phyloP scores from a whole-genome alignment of 495 filamentous ascomycete genomes.

The Aspergillus cavernicola region DNA sequence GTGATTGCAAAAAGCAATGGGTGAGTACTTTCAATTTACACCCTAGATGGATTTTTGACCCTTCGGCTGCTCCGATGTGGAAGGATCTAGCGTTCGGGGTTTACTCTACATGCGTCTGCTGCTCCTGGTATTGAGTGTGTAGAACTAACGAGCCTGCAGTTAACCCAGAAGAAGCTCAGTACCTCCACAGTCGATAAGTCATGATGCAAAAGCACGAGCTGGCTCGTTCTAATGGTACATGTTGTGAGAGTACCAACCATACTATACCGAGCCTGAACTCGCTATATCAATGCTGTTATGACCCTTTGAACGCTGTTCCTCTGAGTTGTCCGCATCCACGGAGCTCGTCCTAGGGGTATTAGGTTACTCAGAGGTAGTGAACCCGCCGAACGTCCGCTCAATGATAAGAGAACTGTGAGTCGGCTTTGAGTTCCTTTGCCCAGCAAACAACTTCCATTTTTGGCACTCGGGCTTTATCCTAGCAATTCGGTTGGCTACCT shows the following conservation, averaged over 20 bases:
- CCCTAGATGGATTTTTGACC: not conserved
- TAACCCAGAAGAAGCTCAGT: constrained; percentile 30
- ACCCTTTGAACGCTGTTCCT: not conserved
- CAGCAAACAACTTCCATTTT: constrained; percentile 10
- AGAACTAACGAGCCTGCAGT: constrained; percentile 20
- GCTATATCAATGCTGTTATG: not conserved
- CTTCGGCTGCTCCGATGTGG: not conserved
- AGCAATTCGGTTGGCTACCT: constrained; percentile 7
- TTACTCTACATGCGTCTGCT: not conserved
- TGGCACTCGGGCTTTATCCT: constrained; percentile 9
- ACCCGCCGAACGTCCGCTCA: not conserved
- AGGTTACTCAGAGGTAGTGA: too few relatives aligned
- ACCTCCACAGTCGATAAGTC: constrained; percentile 1
- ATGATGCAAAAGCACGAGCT: constrained; percentile 6
- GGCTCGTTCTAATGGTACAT: constrained; percentile 4
- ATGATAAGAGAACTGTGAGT: not conserved
- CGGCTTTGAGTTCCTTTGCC: constrained; percentile 14
- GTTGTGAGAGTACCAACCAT: not conserved
- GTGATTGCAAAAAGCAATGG: constrained; percentile 93
- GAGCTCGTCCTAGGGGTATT: not conserved
- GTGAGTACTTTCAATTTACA: constrained; percentile 46
- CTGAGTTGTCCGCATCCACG: not conserved
- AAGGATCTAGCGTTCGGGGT: not conserved
- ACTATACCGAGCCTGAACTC: not conserved
- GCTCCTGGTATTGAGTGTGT: not conserved